Base-by-base conservation (phyloP, 2,329 filamentous ascomycete species). In the Aspergillus neotritici region DNA sequence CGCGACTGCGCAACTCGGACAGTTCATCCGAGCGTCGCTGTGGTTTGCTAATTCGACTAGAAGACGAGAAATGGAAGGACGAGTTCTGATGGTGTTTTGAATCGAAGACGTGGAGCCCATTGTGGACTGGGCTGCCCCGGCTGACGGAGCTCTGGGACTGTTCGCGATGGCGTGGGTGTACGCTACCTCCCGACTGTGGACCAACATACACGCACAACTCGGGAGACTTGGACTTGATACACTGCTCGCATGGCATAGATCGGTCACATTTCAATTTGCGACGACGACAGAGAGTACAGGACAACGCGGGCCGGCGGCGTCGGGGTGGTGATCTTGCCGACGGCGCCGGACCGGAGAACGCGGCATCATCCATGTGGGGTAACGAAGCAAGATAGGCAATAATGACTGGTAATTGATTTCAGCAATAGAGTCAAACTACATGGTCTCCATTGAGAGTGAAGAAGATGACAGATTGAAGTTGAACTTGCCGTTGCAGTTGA, bases 241-340 rank as follows among this genome's bases (percentile, higher is more conserved):
- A 70, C 63, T 86, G 86, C 50, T 73, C 74, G 60, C 86, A 91
- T 47, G 86, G 84, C 39, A 84, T 76, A 14, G 73, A 66, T 60
- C 86, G 87, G 68, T 87, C 83, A 67, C 86, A 91, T 62, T 86
- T 87, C 43, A 89, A 71, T 66, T 91, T 91, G 32, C 86, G 77
- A 15, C 84, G 78, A 31, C 86, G 77, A 60, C 84, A 87, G 62
- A 84, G 80, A 29, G 84, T 74, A 60, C 82, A 87, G 21, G 80
- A 83, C 5, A 48, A 78, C 77, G 63, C 86, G 83, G 72, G 84
- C 77, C 57, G 79, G 74, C 69, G 84, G 78, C 50, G 57, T n/a
- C 61, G 71, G 28, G 78, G 73, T 43, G 44, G 35, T 25, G 46
- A 46, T 46, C 48, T 47, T 15, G 47, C 36, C 3, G 38, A 39